Evolutionary conservation across 1,139 yeast species (phyloP).

Genomic region (Debaryomyces psychrophilus): DNA sequence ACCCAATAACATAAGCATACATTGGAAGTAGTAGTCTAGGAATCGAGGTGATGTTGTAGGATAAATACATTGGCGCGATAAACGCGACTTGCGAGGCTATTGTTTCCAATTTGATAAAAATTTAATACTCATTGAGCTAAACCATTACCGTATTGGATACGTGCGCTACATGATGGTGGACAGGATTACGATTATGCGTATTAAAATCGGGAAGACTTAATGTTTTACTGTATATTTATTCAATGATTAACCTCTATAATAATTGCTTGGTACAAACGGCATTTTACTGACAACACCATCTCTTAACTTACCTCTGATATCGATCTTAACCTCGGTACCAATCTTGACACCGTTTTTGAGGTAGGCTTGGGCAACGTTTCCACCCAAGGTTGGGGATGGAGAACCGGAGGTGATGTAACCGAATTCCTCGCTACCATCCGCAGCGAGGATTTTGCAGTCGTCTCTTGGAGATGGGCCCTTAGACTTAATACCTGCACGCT

Average conservation of each 20-base stretch:
- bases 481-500: constrained; percentile 74
- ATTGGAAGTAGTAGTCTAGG: background rate
- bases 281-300: constrained; percentile 74
- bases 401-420: constrained; percentile 90
- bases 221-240: background rate
- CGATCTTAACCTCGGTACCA: constrained; percentile 74
- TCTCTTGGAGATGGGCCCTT: constrained; percentile 94
- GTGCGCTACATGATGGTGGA: background rate
- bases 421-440: constrained; percentile 52
- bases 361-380: constrained; percentile 91
- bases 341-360: constrained; percentile 74
- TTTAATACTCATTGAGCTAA: background rate
- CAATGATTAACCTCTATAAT: constrained; percentile 51
- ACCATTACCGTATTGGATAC: background rate
- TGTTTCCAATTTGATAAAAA: background rate
- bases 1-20: background rate
- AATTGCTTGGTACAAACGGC: constrained; percentile 81
- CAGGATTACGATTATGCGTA: background rate
- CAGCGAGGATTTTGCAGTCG: constrained; percentile 67
- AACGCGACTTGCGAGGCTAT: background rate
- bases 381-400: constrained; percentile 83
- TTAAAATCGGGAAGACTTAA: background rate
- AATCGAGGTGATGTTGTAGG: background rate
- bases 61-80: background rate
- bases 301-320: constrained; percentile 82